A percentile compares a stretch with the other conserved stretches of the same genome.
These are phyloP conservation scores for Strobilomyces dryophilus DNA, from an alignment of 768 basidiomycete species.

Conservation along the genomic window DNA sequence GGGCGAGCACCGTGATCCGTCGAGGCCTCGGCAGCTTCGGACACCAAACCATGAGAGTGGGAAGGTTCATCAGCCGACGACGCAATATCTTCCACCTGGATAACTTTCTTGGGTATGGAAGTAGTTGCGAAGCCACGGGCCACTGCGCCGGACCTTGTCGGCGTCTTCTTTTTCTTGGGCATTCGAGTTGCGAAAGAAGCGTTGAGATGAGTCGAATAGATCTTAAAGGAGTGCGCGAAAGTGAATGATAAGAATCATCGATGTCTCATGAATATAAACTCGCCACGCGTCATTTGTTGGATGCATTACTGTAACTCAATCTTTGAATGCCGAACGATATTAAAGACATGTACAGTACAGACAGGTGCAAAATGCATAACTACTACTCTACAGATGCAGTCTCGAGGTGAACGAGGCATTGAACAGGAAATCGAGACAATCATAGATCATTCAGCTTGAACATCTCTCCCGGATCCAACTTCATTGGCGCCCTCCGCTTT, in stretches of 20 bases:
- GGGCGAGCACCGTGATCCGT: constrained; percentile 3
- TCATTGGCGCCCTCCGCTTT: constrained; percentile 27
- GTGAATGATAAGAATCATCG: neutral
- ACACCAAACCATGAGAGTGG: constrained; percentile 1
- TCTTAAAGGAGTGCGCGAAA: neutral
- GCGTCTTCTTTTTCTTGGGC: constrained; percentile 85
- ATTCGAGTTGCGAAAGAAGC: constrained; percentile 31
- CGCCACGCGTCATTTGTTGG: neutral
- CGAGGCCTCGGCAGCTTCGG: constrained; percentile 4
- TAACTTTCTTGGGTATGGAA: constrained; percentile 74
- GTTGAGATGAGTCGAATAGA: neutral
- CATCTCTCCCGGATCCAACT: constrained; percentile 23
- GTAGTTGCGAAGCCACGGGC: constrained; percentile 77
- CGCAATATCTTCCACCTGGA: constrained; percentile 28
- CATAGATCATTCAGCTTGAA: constrained; percentile 23
- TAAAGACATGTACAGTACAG: constrained; percentile 31
- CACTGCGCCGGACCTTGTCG: constrained; percentile 61
- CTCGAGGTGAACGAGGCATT: constrained; percentile 9
- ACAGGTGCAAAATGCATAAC: constrained; percentile 24
- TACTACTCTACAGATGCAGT: constrained; percentile 29
- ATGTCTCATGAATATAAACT: too few relatives aligned
- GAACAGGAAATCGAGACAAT: constrained; percentile 11
- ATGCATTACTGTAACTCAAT: neutral
- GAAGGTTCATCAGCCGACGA: constrained; percentile 7
- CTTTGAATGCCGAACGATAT: constrained; percentile 11